Base-by-base conservation (phyloP, 768 basidiomycete species). In the Solioccasus polychromus region DNA sequence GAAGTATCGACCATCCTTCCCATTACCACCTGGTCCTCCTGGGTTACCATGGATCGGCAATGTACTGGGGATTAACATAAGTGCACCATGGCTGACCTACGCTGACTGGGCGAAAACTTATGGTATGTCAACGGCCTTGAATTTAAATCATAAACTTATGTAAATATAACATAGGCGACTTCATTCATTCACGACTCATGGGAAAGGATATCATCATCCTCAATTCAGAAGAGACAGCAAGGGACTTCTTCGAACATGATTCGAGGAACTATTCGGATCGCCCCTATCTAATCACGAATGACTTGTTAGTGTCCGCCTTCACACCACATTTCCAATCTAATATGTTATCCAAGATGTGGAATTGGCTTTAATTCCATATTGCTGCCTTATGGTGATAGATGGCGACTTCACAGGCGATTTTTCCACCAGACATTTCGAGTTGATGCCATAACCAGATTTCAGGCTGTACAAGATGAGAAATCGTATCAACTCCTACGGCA, bases 161-260 rank as follows among this genome's bases (percentile, higher is more conserved):
- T 22, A 18, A 5, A 50, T 12, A 8, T 17, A 12, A n/a, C 15
- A 4, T 26, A 73, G 68, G 73, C 2, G 58, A 71, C 3, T 52
- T 81, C 8, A 69, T 81, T 24, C 73, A 73, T 17, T 72, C 77
- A 37, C 66, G 67, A 14, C 61, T 74, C n/a, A 70, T 74, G 49
- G 76, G 73, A 44, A 64, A 67, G 14, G 62, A 59, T n/a, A 66
- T 71, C 18, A 59, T 79, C 34, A 57, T 79, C 34, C 54, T 79
- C 31, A 78, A 74, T 56, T 67, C 67, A 9, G 61, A 60, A 23
- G 68, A 71, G 47, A 67, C 62, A n/a, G 72, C 67, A 1, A 50
- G 59, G 18, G 75, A 76, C 37, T 64, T 80, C 10, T 63, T 80
- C 29, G 75, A 77, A 28, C 56, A 62, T 26, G 69, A 72, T 7